Evolutionary conservation across 345 rosid species (phyloP).

Genomic region (Ricinus communis): DNA sequence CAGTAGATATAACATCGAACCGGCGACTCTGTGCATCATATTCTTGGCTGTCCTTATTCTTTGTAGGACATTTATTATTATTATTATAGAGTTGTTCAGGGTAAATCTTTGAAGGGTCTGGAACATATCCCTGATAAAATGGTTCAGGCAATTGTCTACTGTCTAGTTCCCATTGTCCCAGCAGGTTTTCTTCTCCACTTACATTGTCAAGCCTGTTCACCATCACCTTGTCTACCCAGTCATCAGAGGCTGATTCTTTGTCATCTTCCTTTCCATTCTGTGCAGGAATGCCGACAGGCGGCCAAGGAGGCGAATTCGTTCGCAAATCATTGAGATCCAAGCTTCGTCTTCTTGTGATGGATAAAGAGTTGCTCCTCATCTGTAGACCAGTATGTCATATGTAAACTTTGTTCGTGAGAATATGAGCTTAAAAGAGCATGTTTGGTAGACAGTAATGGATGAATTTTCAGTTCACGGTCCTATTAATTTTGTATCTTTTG

Average conservation of each 20-base stretch:
- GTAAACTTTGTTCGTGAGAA: no score
- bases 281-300: not conserved
- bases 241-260: slow-evolving; percentile 19
- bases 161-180: slow-evolving; percentile 37
- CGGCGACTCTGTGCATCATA: slow-evolving; percentile 42
- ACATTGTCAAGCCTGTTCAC: slow-evolving; percentile 23
- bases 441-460: no score
- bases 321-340: slow-evolving; percentile 28
- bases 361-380: slow-evolving; percentile 14
- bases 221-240: slow-evolving; percentile 38
- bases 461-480: no score
- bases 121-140: slow-evolving; percentile 21
- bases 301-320: slow-evolving; percentile 27
- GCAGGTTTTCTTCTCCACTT: slow-evolving; percentile 14
- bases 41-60: slow-evolving; percentile 49
- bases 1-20: slow-evolving; percentile 30
- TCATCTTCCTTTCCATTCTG: slow-evolving; percentile 32
- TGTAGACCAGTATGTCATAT: slow-evolving; percentile 3
- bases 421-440: no score
- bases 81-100: slow-evolving; percentile 31
- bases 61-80: slow-evolving; percentile 21
- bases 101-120: slow-evolving; percentile 40
- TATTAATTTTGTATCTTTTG: no score
- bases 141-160: slow-evolving; percentile 40
- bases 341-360: slow-evolving; percentile 24